A percentile compares a stretch with the other conserved stretches of the same genome.
Conservation (phyloP, 352 stramenopile genomes). For the Globisporangium heterothallicum region DNA sequence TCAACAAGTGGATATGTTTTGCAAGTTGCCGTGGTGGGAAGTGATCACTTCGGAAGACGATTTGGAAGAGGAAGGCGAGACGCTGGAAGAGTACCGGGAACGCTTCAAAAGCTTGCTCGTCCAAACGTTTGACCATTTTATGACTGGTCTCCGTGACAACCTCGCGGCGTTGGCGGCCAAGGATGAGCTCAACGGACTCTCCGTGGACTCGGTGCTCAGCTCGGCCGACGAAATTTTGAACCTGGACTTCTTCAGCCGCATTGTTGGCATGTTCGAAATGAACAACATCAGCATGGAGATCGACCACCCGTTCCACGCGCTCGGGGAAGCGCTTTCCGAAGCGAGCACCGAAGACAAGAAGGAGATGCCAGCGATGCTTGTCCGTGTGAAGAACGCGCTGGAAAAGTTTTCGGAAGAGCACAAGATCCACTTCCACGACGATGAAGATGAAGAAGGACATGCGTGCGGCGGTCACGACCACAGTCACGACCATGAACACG, state of each 20-base stretch:
- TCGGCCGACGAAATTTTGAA: constrained; percentile 52
- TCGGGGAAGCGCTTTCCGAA: constrained; percentile 56
- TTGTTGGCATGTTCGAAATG: constrained; percentile 96
- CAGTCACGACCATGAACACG: constrained; percentile 28
- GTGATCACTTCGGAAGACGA: constrained; percentile 70
- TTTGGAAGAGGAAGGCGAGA: constrained; percentile 53
- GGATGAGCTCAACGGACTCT: constrained; percentile 54
- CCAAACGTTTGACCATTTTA: constrained; percentile 56
- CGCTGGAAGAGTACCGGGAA: constrained; percentile 57
- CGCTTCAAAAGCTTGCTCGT: constrained; percentile 56
- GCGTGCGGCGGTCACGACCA: constrained; percentile 23
- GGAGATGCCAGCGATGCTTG: constrained; percentile 54
- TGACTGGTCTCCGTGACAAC: constrained; percentile 51
- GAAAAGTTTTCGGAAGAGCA: constrained; percentile 67
- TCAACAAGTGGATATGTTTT: constrained; percentile 83
- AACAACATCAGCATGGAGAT: constrained; percentile 95
- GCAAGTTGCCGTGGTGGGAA: constrained; percentile 89
- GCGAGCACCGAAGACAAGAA: constrained; percentile 53
- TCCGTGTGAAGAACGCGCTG: constrained; percentile 55
- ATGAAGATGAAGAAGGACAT: constrained; percentile 22
- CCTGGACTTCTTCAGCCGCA: constrained; percentile 78
- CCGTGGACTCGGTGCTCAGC: constrained; percentile 38
- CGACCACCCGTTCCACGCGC: constrained; percentile 74
- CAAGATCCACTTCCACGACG: constrained; percentile 30
- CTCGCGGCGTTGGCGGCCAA: constrained; percentile 31